phyloP scores from a whole-genome alignment of 345 rosid genomes.

The Crucihimalaya himalaica region DNA sequence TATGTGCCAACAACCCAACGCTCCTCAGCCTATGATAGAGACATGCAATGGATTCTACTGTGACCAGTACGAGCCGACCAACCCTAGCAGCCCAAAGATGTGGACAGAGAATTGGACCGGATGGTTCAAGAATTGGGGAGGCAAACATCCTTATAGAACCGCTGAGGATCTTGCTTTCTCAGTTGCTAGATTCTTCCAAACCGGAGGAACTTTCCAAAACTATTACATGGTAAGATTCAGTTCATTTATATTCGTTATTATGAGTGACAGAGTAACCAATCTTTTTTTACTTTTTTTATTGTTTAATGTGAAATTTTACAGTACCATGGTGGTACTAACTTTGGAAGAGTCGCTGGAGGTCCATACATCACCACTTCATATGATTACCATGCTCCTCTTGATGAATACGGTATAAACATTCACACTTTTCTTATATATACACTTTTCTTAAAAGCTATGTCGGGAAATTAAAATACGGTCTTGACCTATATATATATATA shows the following conservation, averaged over 20 bases:
- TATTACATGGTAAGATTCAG: conserved; percentile 57
- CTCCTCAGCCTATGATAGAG: conserved; percentile 60
- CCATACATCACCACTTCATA: conserved; percentile 66
- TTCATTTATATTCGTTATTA: neutral
- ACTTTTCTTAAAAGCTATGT: neutral
- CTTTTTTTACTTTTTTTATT: neutral
- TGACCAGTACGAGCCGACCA: conserved; percentile 44
- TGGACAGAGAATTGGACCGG: conserved; percentile 84
- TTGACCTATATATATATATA: neutral
- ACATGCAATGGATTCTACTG: conserved; percentile 65
- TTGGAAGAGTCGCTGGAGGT: conserved; percentile 64
- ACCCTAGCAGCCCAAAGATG: conserved; percentile 51
- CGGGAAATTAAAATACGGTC: neutral
- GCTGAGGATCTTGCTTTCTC: conserved; percentile 65
- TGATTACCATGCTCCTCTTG: conserved; percentile 64
- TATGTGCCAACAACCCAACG: conserved; percentile 70
- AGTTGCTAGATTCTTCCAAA: conserved; percentile 60
- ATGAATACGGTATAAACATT: conserved; percentile 54
- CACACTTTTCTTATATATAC: neutral
- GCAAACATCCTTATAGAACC: conserved; percentile 52
- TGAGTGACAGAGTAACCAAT: neutral
- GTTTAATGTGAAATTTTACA: conserved; percentile 14
- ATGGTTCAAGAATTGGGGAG: conserved; percentile 69
- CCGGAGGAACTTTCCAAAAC: conserved; percentile 63
- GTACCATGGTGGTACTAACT: conserved; percentile 79